Percentiles rank a stretch among this genome's conserved stretches.
Conservation (phyloP, 495 filamentous ascomycete species). For the Sordaria brevicollis region DNA sequence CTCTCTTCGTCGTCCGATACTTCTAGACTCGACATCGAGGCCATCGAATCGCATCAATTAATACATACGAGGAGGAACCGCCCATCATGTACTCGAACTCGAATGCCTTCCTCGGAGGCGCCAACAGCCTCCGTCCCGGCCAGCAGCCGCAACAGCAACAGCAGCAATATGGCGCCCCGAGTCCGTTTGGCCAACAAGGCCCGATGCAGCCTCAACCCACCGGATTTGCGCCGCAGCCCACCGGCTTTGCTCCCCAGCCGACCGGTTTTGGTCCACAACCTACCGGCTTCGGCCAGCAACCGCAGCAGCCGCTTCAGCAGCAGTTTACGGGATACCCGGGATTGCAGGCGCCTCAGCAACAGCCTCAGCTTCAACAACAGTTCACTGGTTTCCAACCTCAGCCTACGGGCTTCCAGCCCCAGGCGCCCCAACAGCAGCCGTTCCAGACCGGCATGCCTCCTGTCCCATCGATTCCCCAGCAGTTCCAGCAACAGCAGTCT, state of each 20-base stretch:
- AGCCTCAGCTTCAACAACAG: slow-evolving; percentile 46
- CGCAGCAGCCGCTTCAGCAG: slow-evolving; percentile 47
- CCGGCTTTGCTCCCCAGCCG: slow-evolving; percentile 48
- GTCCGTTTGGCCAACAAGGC: slow-evolving; percentile 31
- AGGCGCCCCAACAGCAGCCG: slow-evolving; percentile 32
- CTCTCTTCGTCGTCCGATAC: not conserved
- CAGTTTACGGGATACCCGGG: slow-evolving; percentile 48
- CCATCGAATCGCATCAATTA: not conserved
- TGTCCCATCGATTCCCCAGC: slow-evolving; percentile 45
- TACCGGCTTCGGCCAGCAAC: slow-evolving; percentile 37
- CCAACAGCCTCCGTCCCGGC: slow-evolving; percentile 62
- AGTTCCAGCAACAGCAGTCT: slow-evolving; percentile 32
- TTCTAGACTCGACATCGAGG: not conserved
- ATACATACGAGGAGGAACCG: not conserved
- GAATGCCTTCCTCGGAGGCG: slow-evolving; percentile 71
- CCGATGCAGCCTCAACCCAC: slow-evolving; percentile 39
- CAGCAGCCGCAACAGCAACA: slow-evolving; percentile 25
- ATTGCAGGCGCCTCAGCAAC: slow-evolving; percentile 37
- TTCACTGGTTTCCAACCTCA: slow-evolving; percentile 42
- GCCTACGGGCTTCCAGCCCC: slow-evolving; percentile 29
- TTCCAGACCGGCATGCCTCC: slow-evolving; percentile 41
- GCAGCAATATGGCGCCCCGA: slow-evolving; percentile 44
- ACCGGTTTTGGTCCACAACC: slow-evolving; percentile 47
- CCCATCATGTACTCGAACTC: slow-evolving; percentile 76
- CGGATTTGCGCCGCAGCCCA: slow-evolving; percentile 40